Evolutionary conservation across 192 early-diverging fungal genomes (phyloP), one percentile per base, ranked within the genome.

Genomic region (Podila verticillata): DNA sequence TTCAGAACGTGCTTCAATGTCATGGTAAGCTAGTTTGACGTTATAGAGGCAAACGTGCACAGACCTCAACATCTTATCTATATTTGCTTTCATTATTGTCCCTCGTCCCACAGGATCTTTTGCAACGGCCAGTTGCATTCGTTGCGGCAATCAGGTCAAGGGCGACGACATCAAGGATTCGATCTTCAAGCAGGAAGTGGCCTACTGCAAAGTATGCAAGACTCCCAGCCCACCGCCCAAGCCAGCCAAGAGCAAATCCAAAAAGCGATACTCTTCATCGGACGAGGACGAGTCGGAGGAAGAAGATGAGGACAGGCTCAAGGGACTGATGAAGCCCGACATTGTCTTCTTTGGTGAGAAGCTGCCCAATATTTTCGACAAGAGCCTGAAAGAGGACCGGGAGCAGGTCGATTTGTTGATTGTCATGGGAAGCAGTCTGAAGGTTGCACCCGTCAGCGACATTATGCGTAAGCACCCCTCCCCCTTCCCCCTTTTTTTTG

Each of bases 341-440:
- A 99, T 99, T 66, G 92, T 95, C 20, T 99, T 99, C 75, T 99
- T 99, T 85, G 96, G 96, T 29, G 98, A 99, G 70, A 92, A 93
- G 78, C 86, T 98, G 19, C 94, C 96, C 0, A 85, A 87, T 22
- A 88, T 88, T 36, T 98, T 98, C 71, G 92, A 98, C 69, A 81
- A 89, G 19, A 72, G 78, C 6, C 88, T 97, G 48, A 85, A 89
- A 0, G 68, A 73, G 15, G 98, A 99, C 83, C 82, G 87, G 17
- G 86, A 91, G 22, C 82, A 93, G 32, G 91, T 93, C 20, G 96
- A 98, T 83, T 73, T 99, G 44, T 72, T 99, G 15, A 88, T 99
- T 32, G 97, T 99, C 12, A 98, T 99, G 84, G 98, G 98, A 26
- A 95, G 93, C 34, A 95, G 92, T n/a, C 84, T 99, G 19, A 96